A percentile compares a stretch with the other conserved stretches of the same genome.
These are phyloP conservation scores for Sutorius eximius DNA, from an alignment of 1,284 basidiomycete genomes.

Conservation along the genomic window DNA sequence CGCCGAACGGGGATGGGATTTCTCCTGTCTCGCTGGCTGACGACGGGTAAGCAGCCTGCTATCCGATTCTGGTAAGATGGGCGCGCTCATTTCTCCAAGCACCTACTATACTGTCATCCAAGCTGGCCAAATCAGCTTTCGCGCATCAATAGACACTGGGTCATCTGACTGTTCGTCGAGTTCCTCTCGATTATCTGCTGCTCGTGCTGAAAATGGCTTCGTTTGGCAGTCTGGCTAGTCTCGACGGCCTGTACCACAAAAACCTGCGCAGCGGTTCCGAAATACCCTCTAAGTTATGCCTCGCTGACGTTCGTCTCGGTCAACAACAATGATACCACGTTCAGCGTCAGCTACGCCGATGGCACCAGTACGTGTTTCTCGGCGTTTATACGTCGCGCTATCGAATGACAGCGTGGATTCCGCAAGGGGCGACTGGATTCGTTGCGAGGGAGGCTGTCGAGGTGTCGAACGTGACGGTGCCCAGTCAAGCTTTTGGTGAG, in stretches of 20 bases:
- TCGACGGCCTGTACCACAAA: conserved; percentile 60
- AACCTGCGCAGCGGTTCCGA: conserved; percentile 55
- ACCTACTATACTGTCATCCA: conserved; percentile 65
- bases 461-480: conserved; percentile 56
- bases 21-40: conserved; percentile 42
- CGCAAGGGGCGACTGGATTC: conserved; percentile 62
- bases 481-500: conserved; percentile 67
- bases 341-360: conserved; percentile 64
- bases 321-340: conserved; percentile 58
- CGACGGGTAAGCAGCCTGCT: conserved; percentile 43
- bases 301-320: conserved; percentile 64
- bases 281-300: conserved; percentile 63
- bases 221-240: conserved; percentile 54
- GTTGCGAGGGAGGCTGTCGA: conserved; percentile 63
- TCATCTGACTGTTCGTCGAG: conserved; percentile 45
- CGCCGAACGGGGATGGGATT: conserved; percentile 34
- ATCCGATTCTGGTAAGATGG: conserved; percentile 5
- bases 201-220: neutral
- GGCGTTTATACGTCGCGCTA: neutral
- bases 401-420: conserved; percentile 10
- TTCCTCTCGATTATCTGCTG: neutral
- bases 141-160: conserved; percentile 73
- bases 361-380: conserved; percentile 48
- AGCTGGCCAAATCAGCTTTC: conserved; percentile 61
- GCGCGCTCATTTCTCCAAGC: conserved; percentile 38